Evolutionary conservation across 1,284 basidiomycete species (phyloP), one percentile per base, ranked within the genome.

Genomic region (Anthracocystis panici-leucophaei): DNA sequence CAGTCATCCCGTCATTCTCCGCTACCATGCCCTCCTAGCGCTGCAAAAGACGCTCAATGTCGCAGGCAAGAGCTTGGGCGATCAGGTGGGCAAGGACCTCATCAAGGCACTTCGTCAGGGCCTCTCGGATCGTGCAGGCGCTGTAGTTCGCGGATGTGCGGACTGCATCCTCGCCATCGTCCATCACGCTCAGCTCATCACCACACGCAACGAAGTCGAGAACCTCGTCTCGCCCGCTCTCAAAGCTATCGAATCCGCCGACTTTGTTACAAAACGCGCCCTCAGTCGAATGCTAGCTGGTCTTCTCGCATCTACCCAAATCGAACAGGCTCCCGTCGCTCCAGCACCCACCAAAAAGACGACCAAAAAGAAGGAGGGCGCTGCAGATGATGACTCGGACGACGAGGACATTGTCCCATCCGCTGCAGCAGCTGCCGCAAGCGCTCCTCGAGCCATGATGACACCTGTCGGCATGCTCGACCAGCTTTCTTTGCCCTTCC

Each of bases 121-220:
- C 0, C 87, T 99, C 1, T 88, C 88, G 1, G 96, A 99, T 85
- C 94, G 94, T 86, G 91, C 92, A 7, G 88, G 94, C 9, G 90
- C 94, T 3, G 89, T 99, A 14, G 93, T 97, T 82, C 90, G 95
- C 29, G 94, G 90, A 5, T 91, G 91, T 18, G 90, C 93, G 29
- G 91, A 92, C 75, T 85, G 85, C 46, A 66, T 88, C 18, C 71
- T 85, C 21, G 80, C 81, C 11, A 70, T 87, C 41, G 75, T 80
- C 8, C 69, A 79, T 1, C 74, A 83, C 8, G 82, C 84, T 5
- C 57, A 75, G 16, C 79, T 85, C 58, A 70, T 86, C 55, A 60
- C 79, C 10, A 88, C 90, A 1, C 84, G 89, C 5, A 85, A 87
- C 52, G 95, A 97, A 38, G 89, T 95, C 35, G 95, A 97, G 53